Evolutionary conservation across 1,284 basidiomycete species (phyloP).

Genomic region (Mycena sp.): DNA sequence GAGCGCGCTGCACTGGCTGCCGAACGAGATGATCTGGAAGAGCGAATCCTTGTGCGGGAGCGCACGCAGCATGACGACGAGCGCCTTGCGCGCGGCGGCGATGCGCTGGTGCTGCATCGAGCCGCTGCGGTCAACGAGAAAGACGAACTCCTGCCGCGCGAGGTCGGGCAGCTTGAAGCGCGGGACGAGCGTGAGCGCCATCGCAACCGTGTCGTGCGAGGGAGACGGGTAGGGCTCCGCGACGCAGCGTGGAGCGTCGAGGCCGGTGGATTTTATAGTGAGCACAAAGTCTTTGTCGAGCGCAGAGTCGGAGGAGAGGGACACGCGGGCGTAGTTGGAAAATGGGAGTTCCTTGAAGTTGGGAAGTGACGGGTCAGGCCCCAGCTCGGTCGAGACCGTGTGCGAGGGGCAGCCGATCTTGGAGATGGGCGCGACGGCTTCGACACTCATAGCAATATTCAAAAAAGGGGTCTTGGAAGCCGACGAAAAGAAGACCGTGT

Average conservation of each 20-base stretch:
- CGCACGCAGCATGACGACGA: conserved; percentile 19
- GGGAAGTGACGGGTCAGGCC: too few relatives aligned
- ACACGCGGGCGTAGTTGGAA: too few relatives aligned
- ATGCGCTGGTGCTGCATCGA: conserved; percentile 16
- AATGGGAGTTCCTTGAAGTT: too few relatives aligned
- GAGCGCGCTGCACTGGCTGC: conserved; percentile 7
- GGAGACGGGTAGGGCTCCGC: conserved; percentile 13
- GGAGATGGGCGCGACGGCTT: too few relatives aligned
- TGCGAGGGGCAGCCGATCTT: too few relatives aligned
- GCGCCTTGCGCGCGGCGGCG: conserved; percentile 11
- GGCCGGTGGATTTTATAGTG: too few relatives aligned
- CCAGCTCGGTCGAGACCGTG: too few relatives aligned
- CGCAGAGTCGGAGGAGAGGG: too few relatives aligned
- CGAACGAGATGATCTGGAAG: conserved; percentile 27
- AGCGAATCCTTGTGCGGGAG: conserved; percentile 11
- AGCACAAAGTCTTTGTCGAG: too few relatives aligned
- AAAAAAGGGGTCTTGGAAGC: too few relatives aligned
- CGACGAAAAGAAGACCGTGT: too few relatives aligned
- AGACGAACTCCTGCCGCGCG: conserved; percentile 16
- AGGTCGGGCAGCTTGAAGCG: background rate
- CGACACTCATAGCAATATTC: background rate
- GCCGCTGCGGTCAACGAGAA: conserved; percentile 23
- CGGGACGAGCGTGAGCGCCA: background rate
- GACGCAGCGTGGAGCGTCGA: background rate
- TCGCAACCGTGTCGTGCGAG: conserved; percentile 12